These are phyloP conservation scores for Eucalyptus virginea DNA, from an alignment of 345 rosid species.

Conservation along the genomic window DNA sequence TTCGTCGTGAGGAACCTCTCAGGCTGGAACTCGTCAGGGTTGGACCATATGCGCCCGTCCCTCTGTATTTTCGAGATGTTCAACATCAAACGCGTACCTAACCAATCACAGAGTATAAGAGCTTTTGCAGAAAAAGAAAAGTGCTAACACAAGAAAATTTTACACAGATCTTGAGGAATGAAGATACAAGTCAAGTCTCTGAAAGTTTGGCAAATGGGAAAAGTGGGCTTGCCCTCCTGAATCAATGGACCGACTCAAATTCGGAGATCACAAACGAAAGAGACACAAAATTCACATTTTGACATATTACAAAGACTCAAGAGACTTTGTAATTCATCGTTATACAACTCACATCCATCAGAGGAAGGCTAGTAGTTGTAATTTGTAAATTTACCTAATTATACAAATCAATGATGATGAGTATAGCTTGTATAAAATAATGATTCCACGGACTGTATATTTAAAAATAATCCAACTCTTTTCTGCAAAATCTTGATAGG, in stretches of 20 bases:
- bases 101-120: too few relatives aligned
- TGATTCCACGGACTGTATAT: background rate
- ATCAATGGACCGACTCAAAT: background rate
- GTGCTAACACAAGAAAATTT: too few relatives aligned
- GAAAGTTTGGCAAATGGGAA: too few relatives aligned
- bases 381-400: background rate
- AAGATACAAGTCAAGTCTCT: too few relatives aligned
- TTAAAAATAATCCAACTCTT: background rate
- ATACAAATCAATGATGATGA: background rate
- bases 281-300: background rate
- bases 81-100: too few relatives aligned
- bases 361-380: background rate
- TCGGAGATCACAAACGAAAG: background rate
- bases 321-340: background rate
- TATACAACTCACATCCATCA: background rate
- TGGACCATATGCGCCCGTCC: background rate
- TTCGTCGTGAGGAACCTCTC: constrained; percentile 19
- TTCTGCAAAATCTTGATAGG: background rate
- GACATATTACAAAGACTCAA: too few relatives aligned
- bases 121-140: too few relatives aligned
- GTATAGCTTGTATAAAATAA: background rate
- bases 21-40: constrained; percentile 6
- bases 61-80: too few relatives aligned
- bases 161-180: too few relatives aligned
- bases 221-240: background rate